Evolutionary conservation across 768 basidiomycete genomes (phyloP).

Genomic region (Pleurotus djamor): DNA sequence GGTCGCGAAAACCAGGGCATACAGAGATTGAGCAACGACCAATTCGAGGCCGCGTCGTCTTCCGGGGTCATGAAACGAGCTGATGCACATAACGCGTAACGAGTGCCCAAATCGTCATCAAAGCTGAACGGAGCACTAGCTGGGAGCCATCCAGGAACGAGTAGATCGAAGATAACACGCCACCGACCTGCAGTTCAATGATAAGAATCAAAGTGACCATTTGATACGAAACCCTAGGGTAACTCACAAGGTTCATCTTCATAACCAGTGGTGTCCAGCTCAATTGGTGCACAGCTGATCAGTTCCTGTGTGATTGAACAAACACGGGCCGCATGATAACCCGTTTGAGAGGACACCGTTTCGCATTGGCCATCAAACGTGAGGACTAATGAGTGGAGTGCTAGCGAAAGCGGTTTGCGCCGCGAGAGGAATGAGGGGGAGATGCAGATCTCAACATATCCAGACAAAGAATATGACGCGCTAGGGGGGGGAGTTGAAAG

Average conservation of each 20-base stretch:
- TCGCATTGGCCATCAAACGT: conserved; percentile 89
- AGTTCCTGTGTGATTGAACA: conserved; percentile 68
- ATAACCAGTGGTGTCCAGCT: conserved; percentile 62
- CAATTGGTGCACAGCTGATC: conserved; percentile 46
- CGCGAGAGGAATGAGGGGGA: conserved; percentile 59
- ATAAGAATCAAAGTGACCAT: neutral
- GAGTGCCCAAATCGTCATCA: conserved; percentile 50
- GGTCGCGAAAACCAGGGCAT: conserved; percentile 48
- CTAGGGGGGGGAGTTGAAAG: conserved; percentile 36
- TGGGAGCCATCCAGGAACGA: conserved; percentile 91
- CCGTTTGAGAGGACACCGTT: conserved; percentile 55
- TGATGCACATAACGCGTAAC: conserved; percentile 66
- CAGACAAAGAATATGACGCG: conserved; percentile 85
- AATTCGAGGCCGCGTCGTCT: conserved; percentile 32
- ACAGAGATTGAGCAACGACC: conserved; percentile 54
- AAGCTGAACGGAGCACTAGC: conserved; percentile 46
- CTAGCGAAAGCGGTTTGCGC: conserved; percentile 44
- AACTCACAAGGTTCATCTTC: conserved; percentile 56
- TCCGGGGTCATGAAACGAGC: conserved; percentile 54
- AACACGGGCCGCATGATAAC: conserved; percentile 70
- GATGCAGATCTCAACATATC: conserved; percentile 69
- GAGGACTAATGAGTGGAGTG: conserved; percentile 69
- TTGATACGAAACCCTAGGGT: neutral
- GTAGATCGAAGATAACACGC: conserved; percentile 79
- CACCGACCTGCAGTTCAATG: conserved; percentile 40